Evolutionary conservation across 192 early-diverging fungal genomes (phyloP).

Genomic region (Linnemannia zychae): DNA sequence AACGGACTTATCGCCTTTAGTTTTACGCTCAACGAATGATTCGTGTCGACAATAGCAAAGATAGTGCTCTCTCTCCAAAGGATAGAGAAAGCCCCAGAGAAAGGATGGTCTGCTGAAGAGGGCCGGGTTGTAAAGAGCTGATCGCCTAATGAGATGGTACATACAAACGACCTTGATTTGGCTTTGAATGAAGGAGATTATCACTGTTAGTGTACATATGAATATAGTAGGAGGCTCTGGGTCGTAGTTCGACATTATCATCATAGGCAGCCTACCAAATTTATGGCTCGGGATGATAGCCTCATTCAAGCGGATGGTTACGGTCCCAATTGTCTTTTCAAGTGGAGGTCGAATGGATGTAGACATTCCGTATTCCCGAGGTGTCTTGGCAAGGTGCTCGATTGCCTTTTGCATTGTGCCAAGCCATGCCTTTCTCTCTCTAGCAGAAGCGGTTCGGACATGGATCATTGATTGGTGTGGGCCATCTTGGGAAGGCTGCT

Average conservation of each 20-base stretch:
- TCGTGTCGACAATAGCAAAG: conserved; percentile 30
- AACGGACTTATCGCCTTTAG: conserved; percentile 42
- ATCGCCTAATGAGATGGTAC: conserved; percentile 29
- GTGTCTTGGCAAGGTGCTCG: conserved; percentile 32
- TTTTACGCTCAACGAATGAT: conserved; percentile 32
- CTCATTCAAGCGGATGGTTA: conserved; percentile 37
- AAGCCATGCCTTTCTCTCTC: conserved; percentile 31
- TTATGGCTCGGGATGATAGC: conserved; percentile 29
- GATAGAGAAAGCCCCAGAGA: conserved; percentile 28
- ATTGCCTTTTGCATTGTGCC: conserved; percentile 29
- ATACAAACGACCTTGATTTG: conserved; percentile 40
- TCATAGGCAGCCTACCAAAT: conserved; percentile 39
- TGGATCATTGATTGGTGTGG: conserved; percentile 24
- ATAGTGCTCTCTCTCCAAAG: conserved; percentile 50
- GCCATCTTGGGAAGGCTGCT: neutral
- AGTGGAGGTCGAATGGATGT: conserved; percentile 47
- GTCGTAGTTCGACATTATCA: too few relatives aligned
- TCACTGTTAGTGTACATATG: neutral
- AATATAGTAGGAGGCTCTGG: too few relatives aligned
- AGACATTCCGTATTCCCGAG: conserved; percentile 37
- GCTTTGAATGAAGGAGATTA: neutral
- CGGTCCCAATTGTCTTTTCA: conserved; percentile 37
- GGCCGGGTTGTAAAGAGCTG: conserved; percentile 34
- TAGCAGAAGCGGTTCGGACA: conserved; percentile 22
- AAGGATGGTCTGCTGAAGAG: conserved; percentile 15